Conservation (phyloP, 495 filamentous ascomycete genomes). For the Aspergillus wentii region DNA sequence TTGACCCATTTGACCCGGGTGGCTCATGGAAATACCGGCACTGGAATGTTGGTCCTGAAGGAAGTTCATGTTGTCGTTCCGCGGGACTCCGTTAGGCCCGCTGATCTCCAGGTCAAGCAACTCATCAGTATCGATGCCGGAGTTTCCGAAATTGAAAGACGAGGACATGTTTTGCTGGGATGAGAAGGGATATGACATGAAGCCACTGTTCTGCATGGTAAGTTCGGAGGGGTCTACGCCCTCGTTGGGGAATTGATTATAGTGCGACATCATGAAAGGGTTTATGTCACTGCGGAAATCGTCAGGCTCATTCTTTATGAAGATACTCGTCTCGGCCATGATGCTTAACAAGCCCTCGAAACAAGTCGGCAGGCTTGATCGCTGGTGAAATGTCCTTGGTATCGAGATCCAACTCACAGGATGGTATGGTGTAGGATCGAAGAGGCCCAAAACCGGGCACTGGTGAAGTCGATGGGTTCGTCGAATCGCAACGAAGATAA, state of each 20-base stretch:
- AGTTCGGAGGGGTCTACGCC: slow-evolving; percentile 85
- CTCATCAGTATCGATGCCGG: slow-evolving; percentile 51
- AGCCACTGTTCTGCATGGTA: slow-evolving; percentile 56
- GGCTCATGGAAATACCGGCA: slow-evolving; percentile 42
- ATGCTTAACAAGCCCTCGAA: slow-evolving; percentile 10
- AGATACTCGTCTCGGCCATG: slow-evolving; percentile 51
- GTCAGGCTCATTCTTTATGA: slow-evolving; percentile 75
- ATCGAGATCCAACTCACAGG: slow-evolving; percentile 12
- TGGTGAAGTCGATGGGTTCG: no score
- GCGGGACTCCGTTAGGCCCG: slow-evolving; percentile 38
- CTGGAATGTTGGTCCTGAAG: slow-evolving; percentile 40
- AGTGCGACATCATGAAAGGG: slow-evolving; percentile 50
- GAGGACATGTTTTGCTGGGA: slow-evolving; percentile 49
- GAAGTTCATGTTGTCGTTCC: slow-evolving; percentile 36
- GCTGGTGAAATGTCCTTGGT: no score
- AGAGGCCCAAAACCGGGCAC: no score
- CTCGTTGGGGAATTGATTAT: slow-evolving; percentile 63
- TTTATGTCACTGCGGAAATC: slow-evolving; percentile 52
- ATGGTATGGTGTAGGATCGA: no score
- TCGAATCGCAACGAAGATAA: no score
- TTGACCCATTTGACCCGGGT: slow-evolving; percentile 57
- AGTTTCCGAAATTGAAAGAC: slow-evolving; percentile 50
- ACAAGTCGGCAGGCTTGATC: no score
- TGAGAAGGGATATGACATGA: slow-evolving; percentile 44
- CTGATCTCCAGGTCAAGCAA: slow-evolving; percentile 48